These are phyloP conservation scores for Cryptococcus sp. DNA, from an alignment of 1,284 basidiomycete genomes.

Conservation along the genomic window DNA sequence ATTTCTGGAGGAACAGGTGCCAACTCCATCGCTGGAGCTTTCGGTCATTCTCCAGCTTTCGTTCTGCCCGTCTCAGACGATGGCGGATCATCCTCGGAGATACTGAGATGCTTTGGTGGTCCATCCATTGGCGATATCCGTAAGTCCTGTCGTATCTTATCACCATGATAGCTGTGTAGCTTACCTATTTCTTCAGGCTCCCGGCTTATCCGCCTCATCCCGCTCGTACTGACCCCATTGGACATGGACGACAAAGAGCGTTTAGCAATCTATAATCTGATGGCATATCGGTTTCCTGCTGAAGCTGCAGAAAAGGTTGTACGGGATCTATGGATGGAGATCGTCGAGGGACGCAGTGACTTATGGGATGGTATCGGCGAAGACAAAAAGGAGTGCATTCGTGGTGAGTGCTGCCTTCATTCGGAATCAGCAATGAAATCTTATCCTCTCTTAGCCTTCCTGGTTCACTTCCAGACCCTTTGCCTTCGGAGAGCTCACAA, in stretches of 20 bases:
- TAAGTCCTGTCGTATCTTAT: slow-evolving; percentile 18
- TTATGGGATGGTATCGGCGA: slow-evolving; percentile 88
- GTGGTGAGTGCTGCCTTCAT: slow-evolving; percentile 34
- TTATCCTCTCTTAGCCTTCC: slow-evolving; percentile 62
- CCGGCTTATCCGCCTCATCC: slow-evolving; percentile 58
- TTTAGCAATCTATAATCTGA: slow-evolving; percentile 69
- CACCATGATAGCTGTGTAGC: background rate
- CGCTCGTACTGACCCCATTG: slow-evolving; percentile 30
- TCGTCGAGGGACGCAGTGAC: slow-evolving; percentile 82
- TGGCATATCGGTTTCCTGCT: slow-evolving; percentile 77
- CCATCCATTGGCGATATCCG: slow-evolving; percentile 57
- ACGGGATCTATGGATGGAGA: slow-evolving; percentile 86
- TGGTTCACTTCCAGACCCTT: slow-evolving; percentile 87
- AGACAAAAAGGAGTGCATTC: slow-evolving; percentile 76
- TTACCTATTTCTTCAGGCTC: slow-evolving; percentile 37
- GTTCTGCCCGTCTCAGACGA: slow-evolving; percentile 58
- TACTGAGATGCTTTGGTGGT: slow-evolving; percentile 55
- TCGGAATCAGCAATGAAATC: background rate
- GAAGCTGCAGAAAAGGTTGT: slow-evolving; percentile 69
- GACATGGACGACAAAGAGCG: slow-evolving; percentile 35
- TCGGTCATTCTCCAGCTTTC: slow-evolving; percentile 54
- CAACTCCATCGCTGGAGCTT: slow-evolving; percentile 57
- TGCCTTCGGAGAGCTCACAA: slow-evolving; percentile 84
- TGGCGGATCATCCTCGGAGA: slow-evolving; percentile 55
- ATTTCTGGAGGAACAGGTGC: slow-evolving; percentile 58